These are phyloP conservation scores for Cadophora sp. DNA, from an alignment of 2,329 filamentous ascomycete species.

Conservation along the genomic window DNA sequence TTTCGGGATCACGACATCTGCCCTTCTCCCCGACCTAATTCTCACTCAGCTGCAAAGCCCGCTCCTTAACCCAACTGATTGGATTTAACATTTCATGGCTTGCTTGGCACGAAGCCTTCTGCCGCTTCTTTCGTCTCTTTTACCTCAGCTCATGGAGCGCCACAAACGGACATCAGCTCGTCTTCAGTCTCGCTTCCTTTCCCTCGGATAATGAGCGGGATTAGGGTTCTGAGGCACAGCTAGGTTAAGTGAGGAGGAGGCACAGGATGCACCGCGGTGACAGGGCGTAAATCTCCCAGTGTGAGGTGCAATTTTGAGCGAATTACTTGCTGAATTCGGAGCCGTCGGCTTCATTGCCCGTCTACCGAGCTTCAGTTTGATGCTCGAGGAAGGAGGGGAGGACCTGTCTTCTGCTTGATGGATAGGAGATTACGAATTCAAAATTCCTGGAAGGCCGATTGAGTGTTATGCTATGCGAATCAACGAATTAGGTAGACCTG, in stretches of 20 bases:
- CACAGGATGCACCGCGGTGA: not conserved
- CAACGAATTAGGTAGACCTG: not conserved
- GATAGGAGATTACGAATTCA: not conserved
- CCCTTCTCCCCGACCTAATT: slow-evolving; percentile 16
- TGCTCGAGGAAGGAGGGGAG: no score
- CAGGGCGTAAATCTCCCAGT: not conserved
- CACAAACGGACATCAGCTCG: slow-evolving; percentile 11
- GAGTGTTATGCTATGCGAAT: not conserved
- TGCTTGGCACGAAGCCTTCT: slow-evolving; percentile 6
- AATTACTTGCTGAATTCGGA: not conserved
- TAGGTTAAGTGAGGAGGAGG: not conserved
- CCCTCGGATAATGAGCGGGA: not conserved
- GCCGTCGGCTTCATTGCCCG: not conserved
- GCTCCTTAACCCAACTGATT: slow-evolving; percentile 5
- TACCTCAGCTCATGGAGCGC: slow-evolving; percentile 14
- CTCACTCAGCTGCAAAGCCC: slow-evolving; percentile 19
- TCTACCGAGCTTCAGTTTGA: not conserved
- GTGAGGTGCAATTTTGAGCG: not conserved
- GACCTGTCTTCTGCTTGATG: no score
- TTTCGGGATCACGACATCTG: not conserved
- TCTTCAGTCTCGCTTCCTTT: slow-evolving; percentile 1
- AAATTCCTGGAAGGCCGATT: not conserved
- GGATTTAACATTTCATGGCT: slow-evolving; percentile 6
- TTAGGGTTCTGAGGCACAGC: not conserved
- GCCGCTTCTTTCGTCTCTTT: slow-evolving; percentile 6